Percentiles rank a stretch among this genome's conserved stretches.
Evolutionary conservation across 2,329 filamentous ascomycete genomes (phyloP).

Genomic region (Aspergillus ibericus): DNA sequence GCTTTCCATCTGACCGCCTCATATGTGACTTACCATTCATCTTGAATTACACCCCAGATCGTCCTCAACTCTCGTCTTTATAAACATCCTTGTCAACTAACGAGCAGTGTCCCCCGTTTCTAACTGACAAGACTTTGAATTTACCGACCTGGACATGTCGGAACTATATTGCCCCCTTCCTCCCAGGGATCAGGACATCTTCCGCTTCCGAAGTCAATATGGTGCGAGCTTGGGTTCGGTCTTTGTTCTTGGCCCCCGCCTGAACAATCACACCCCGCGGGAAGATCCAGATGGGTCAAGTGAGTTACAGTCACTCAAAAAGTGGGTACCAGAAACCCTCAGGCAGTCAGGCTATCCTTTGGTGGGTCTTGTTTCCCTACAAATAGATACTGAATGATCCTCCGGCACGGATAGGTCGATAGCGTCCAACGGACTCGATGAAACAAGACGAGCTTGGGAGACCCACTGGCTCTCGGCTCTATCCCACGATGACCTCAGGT

Average conservation of each 20-base stretch:
- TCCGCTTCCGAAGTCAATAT: slow-evolving; percentile 61
- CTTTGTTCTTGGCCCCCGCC: slow-evolving; percentile 62
- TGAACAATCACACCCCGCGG: slow-evolving; percentile 53
- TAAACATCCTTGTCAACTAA: not conserved
- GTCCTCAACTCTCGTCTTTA: not conserved
- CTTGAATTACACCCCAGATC: not conserved
- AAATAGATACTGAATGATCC: not conserved
- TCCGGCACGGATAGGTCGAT: slow-evolving; percentile 36
- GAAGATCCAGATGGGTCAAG: slow-evolving; percentile 42
- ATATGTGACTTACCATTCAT: not conserved
- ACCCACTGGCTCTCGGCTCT: slow-evolving; percentile 54
- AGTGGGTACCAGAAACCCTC: slow-evolving; percentile 20
- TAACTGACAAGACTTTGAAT: not conserved
- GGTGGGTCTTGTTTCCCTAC: not conserved
- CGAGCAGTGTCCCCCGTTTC: not conserved
- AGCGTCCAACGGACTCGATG: slow-evolving; percentile 48
- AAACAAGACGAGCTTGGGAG: slow-evolving; percentile 53
- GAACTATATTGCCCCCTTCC: slow-evolving; percentile 6
- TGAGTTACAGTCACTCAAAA: slow-evolving; percentile 55
- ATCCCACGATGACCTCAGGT: slow-evolving; percentile 53
- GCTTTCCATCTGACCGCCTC: not conserved
- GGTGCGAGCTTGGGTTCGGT: slow-evolving; percentile 60
- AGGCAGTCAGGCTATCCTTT: not conserved
- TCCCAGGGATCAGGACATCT: slow-evolving; percentile 25
- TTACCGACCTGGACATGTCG: not conserved